Evolutionary conservation across 176 grass and related monocot species (phyloP), one percentile per base, ranked within the genome.

Genomic region (Calamus simplicifolius): DNA sequence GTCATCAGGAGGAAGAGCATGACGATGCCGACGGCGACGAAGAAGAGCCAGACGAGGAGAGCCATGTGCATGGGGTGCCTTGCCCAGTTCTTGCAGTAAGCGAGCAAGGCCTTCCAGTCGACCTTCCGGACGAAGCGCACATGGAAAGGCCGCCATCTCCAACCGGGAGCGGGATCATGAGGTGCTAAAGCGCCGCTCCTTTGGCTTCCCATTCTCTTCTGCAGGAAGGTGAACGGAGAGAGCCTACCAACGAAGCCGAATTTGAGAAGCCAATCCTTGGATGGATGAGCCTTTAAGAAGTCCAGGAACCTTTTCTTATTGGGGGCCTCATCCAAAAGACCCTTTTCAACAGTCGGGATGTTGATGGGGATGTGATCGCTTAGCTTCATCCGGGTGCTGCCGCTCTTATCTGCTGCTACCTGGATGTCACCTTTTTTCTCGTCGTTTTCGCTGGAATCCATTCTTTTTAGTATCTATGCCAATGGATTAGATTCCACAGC

Each of bases 221-320:
- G n/a, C 59, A 79, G 15, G 23, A 73, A 38, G 25, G 76, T 62
- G 25, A 16, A 56, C 1, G 67, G 49, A 6, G 38, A 38, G 16
- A 48, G 48, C 17, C 7, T 21, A n/a, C 59, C 61, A 38, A 16
- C 58, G 27, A 51, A 27, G 4, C 19, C 25, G 23, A 72, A 63
- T 18, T 62, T 27, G 48, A 49, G 74, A 50, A 74, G 19, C 83
- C 69, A 86, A 3, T 79, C 29, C n/a, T 58, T 80, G 6, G 76
- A 52, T 0, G 83, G 83, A 4, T 49, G 27, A 2, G 76, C 80
- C 48, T 61, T 58, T 7, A 93, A 66, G 56, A 87, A 75, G 69
- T 87, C 83, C 0, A 87, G 54, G 19, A 92, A 35, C 59, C 83
- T 75, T 58, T 77, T 73, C 10, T 62, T 5, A 17, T 79, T 64